phyloP scores from a whole-genome alignment of 2,329 filamentous ascomycete genomes.

The Neofusicoccum ribis region DNA sequence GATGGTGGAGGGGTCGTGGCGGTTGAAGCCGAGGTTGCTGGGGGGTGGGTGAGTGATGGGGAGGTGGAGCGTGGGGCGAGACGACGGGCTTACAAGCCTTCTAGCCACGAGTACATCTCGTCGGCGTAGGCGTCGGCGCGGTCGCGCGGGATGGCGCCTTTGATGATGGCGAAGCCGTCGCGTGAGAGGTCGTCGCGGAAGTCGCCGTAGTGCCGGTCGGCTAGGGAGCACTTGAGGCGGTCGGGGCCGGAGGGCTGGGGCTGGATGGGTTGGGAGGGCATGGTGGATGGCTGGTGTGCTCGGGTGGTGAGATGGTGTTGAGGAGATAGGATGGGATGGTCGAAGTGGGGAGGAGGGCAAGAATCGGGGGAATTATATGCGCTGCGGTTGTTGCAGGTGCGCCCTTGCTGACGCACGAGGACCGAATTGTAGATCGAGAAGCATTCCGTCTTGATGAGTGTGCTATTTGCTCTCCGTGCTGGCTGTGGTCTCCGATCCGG shows the following conservation, averaged over 20 bases:
- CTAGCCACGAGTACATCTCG: slow-evolving; percentile 32
- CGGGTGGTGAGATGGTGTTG: background rate
- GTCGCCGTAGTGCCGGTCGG: slow-evolving; percentile 30
- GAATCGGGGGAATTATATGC: background rate
- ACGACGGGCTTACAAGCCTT: slow-evolving; percentile 31
- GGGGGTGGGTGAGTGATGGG: slow-evolving; percentile 22
- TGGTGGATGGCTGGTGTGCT: background rate
- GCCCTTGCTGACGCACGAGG: background rate
- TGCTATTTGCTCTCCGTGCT: background rate
- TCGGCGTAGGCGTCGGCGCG: slow-evolving; percentile 41
- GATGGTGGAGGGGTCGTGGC: slow-evolving; percentile 40
- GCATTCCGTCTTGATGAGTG: background rate
- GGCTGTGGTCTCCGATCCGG: background rate
- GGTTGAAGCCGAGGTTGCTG: slow-evolving; percentile 37
- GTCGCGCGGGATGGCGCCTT: slow-evolving; percentile 46
- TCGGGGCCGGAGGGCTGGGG: background rate
- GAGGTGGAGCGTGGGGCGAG: no score
- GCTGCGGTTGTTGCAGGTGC: background rate
- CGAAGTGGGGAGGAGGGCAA: background rate
- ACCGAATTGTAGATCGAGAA: background rate
- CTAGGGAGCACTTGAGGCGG: slow-evolving; percentile 4
- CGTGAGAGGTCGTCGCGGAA: slow-evolving; percentile 39
- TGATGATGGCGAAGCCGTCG: slow-evolving; percentile 50
- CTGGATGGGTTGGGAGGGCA: background rate
- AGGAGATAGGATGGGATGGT: background rate